A percentile compares a stretch with the other conserved stretches of the same genome.
These are phyloP conservation scores for Teratosphaeria gauchensis DNA, from an alignment of 2,329 filamentous ascomycete species.

Conservation along the genomic window DNA sequence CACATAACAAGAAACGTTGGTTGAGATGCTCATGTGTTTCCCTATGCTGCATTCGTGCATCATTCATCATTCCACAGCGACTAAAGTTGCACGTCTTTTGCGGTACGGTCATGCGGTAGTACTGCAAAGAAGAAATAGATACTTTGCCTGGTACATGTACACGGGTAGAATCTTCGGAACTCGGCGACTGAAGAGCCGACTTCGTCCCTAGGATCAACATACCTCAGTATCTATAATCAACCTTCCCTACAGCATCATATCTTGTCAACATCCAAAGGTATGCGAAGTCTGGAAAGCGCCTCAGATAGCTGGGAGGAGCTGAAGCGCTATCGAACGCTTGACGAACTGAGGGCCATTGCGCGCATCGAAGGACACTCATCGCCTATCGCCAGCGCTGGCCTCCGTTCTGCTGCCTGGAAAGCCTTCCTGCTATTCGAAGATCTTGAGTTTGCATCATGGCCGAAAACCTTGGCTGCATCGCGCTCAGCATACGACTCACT, in stretches of 20 bases:
- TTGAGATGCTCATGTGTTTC: background rate
- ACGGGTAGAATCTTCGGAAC: too few species aligned
- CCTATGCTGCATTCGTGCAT: background rate
- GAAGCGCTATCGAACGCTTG: slow-evolving; percentile 17
- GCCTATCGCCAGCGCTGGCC: slow-evolving; percentile 37
- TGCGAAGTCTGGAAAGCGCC: slow-evolving; percentile 25
- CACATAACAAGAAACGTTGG: background rate
- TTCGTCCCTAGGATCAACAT: background rate
- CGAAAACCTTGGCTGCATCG: slow-evolving; percentile 54
- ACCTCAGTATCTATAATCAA: background rate
- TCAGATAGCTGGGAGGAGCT: slow-evolving; percentile 24
- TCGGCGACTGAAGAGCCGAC: background rate
- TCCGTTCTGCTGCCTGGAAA: slow-evolving; percentile 91
- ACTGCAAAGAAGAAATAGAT: too few species aligned
- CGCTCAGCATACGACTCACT: slow-evolving; percentile 65
- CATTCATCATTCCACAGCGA: background rate
- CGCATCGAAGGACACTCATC: slow-evolving; percentile 16
- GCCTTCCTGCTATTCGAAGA: slow-evolving; percentile 71
- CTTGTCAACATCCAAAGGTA: slow-evolving; percentile 6
- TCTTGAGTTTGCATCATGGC: slow-evolving; percentile 58
- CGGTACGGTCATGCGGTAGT: too few species aligned
- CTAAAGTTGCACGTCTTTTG: too few species aligned
- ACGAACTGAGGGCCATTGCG: slow-evolving; percentile 22
- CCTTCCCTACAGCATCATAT: background rate
- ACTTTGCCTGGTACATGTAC: too few species aligned